Evolutionary conservation across 495 filamentous ascomycete genomes (phyloP).

Genomic region (Antarctomyces pellizariae): DNA sequence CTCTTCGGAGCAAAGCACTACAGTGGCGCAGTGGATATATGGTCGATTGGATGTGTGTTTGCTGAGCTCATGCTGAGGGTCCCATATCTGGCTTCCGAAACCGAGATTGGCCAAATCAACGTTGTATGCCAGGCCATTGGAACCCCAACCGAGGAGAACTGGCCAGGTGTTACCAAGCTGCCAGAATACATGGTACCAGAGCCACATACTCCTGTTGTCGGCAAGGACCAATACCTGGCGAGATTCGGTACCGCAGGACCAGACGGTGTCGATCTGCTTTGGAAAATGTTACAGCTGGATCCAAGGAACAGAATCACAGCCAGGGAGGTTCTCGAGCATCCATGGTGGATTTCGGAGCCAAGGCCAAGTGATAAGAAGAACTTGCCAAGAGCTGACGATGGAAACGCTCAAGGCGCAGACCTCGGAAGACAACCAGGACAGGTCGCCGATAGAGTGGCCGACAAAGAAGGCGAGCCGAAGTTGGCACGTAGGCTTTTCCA

Average conservation of each 20-base stretch:
- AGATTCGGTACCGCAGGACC: constrained; percentile 56
- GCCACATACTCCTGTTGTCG: constrained; percentile 33
- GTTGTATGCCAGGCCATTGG: constrained; percentile 70
- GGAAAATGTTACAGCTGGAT: constrained; percentile 67
- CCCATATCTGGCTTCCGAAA: constrained; percentile 58
- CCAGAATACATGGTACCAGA: constrained; percentile 49
- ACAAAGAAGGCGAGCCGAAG: too few relatives aligned
- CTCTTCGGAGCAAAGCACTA: constrained; percentile 79
- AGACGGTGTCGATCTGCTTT: constrained; percentile 67
- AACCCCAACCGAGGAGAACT: constrained; percentile 81
- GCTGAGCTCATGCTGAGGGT: constrained; percentile 69
- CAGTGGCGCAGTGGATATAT: constrained; percentile 75
- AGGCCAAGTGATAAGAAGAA: constrained; percentile 64
- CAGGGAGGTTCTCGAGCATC: constrained; percentile 49
- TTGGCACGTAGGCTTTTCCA: too few relatives aligned
- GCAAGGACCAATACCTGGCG: constrained; percentile 40
- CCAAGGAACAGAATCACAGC: constrained; percentile 63
- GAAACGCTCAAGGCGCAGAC: too few relatives aligned
- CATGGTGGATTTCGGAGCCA: constrained; percentile 71
- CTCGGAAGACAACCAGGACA: too few relatives aligned
- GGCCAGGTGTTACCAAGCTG: constrained; percentile 73
- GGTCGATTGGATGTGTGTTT: constrained; percentile 85
- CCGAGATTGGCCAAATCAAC: constrained; percentile 55
- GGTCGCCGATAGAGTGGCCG: too few relatives aligned
- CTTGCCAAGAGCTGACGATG: too few relatives aligned